A percentile compares a stretch with the other conserved stretches of the same genome.
These are phyloP conservation scores for bread wheat (Triticum aestivum) DNA, from an alignment of 176 grass and related monocot species.

Conservation along the genomic window IWGSC_CS_RefSeq_v2.1 NC_057810.1:725310687-725311186, in stretches of 20 bases:
- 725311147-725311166: too few relatives aligned
- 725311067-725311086: too few relatives aligned
- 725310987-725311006: too few relatives aligned
- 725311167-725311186: too few relatives aligned
- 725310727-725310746: neutral
- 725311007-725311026: too few relatives aligned
- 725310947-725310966: neutral
- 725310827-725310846: neutral
- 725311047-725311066: too few relatives aligned
- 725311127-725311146: too few relatives aligned
- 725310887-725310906: neutral
- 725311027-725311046: too few relatives aligned
- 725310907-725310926: neutral
- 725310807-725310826: neutral
- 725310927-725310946: neutral
- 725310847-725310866: neutral
- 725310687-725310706: neutral
- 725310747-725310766: neutral
- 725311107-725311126: too few relatives aligned
- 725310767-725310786: neutral
- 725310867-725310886: neutral
- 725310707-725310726: neutral
- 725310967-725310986: too few relatives aligned
- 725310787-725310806: fast-evolving
- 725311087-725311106: too few relatives aligned